These are phyloP conservation scores for Fibroporia radiculosa DNA, from an alignment of 768 basidiomycete species.

Conservation along the genomic window DNA sequence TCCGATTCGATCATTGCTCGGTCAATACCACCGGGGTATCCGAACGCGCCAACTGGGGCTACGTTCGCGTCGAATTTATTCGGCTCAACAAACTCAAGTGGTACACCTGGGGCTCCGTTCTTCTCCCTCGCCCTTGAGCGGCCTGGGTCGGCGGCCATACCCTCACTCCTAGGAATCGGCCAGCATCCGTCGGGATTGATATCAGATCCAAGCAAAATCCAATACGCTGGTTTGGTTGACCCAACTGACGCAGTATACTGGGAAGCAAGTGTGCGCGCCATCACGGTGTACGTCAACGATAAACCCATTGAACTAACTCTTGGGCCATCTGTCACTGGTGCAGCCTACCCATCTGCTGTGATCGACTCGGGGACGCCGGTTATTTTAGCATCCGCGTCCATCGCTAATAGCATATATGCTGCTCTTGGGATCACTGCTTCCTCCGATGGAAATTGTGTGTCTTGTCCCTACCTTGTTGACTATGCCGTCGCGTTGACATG, in stretches of 20 bases:
- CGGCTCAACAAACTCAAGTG: conserved; percentile 45
- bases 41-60: conserved; percentile 55
- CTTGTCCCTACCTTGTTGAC: conserved; percentile 1
- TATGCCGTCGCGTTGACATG: conserved; percentile 9
- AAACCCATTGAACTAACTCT: conserved; percentile 32
- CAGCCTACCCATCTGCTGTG: conserved; percentile 51
- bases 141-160: conserved; percentile 50
- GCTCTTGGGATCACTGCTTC: conserved; percentile 56
- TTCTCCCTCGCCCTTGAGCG: conserved; percentile 61
- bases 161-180: conserved; percentile 63
- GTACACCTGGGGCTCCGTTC: conserved; percentile 55
- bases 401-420: conserved; percentile 76
- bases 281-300: conserved; percentile 55
- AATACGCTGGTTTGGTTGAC: conserved; percentile 40
- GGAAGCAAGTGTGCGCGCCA: conserved; percentile 49
- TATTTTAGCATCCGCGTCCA: conserved; percentile 49
- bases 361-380: conserved; percentile 65
- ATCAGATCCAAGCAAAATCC: conserved; percentile 41
- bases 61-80: conserved; percentile 65
- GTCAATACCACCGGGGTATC: conserved; percentile 38
- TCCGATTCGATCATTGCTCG: conserved; percentile 58
- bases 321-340: conserved; percentile 30
- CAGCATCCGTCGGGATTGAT: conserved; percentile 51
- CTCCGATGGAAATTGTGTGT: conserved; percentile 57
- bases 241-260: conserved; percentile 47